phyloP scores from a whole-genome alignment of 2,329 filamentous ascomycete species.

The Coleophoma crateriformis region DNA sequence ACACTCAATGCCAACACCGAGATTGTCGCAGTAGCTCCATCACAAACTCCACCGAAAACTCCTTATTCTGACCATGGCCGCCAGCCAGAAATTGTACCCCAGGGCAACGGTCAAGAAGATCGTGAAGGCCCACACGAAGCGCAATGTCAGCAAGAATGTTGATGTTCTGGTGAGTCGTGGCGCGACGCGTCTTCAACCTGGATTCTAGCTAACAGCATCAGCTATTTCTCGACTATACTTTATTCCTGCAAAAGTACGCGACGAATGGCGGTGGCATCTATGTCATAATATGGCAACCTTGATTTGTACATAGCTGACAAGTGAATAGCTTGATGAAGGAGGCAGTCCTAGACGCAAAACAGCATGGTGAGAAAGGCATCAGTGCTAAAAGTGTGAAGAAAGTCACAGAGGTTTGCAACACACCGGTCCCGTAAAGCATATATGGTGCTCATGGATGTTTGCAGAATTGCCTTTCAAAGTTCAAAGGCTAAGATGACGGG shows the following conservation, averaged over 20 bases:
- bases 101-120: slow-evolving; percentile 83
- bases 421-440: background rate
- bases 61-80: slow-evolving; percentile 16
- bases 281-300: background rate
- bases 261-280: background rate
- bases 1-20: background rate
- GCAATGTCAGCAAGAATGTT: slow-evolving; percentile 75
- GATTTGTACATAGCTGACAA: background rate
- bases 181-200: slow-evolving; percentile 13
- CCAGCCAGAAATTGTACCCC: slow-evolving; percentile 71
- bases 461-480: slow-evolving; percentile 22
- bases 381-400: slow-evolving; percentile 73
- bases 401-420: slow-evolving; percentile 58
- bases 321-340: slow-evolving; percentile 68
- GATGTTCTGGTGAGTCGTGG: slow-evolving; percentile 67
- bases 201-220: slow-evolving; percentile 29
- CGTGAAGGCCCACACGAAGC: slow-evolving; percentile 80
- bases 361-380: slow-evolving; percentile 65
- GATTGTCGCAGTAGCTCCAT: background rate
- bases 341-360: slow-evolving; percentile 70
- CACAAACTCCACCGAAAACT: background rate
- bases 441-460: background rate
- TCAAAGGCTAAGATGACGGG: slow-evolving; percentile 20
- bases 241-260: slow-evolving; percentile 65
- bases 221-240: slow-evolving; percentile 80